Percentiles rank a stretch among this genome's conserved stretches.
Evolutionary conservation across 169 alveolate species (phyloP).

Genomic region (Plasmodium gonderi): DNA sequence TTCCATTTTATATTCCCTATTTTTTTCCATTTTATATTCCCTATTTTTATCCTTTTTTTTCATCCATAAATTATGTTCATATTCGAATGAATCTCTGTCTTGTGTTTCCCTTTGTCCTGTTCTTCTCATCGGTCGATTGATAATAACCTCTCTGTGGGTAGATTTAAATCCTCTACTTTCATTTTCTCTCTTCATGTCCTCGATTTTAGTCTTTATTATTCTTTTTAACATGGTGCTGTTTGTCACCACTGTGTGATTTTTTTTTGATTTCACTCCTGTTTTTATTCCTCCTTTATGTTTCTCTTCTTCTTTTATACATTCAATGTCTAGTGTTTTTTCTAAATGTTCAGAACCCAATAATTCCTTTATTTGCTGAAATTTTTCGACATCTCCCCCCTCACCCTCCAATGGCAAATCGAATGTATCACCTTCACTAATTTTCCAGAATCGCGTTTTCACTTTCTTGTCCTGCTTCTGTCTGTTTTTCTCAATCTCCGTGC

Average conservation of each 20-base stretch:
- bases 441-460: neutral
- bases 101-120: no score
- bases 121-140: neutral
- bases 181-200: conserved; percentile 27
- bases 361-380: neutral
- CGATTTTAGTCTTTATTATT: conserved; percentile 31
- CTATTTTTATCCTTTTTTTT: no score
- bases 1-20: no score
- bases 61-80: no score
- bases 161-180: neutral
- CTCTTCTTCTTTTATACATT: no score
- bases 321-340: no score
- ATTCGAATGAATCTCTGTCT: no score
- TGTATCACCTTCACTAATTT: neutral
- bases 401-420: neutral
- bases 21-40: no score
- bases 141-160: neutral
- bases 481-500: neutral
- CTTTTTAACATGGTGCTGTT: conserved; percentile 20
- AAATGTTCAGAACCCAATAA: no score
- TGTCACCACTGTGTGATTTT: neutral
- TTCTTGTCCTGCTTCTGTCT: neutral
- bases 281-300: neutral
- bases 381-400: neutral
- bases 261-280: neutral